Percentiles rank a stretch among this genome's conserved stretches.
These are phyloP conservation scores for Myxozyma neglecta DNA, from an alignment of 805 yeast genomes.

Conservation along the genomic window DNA sequence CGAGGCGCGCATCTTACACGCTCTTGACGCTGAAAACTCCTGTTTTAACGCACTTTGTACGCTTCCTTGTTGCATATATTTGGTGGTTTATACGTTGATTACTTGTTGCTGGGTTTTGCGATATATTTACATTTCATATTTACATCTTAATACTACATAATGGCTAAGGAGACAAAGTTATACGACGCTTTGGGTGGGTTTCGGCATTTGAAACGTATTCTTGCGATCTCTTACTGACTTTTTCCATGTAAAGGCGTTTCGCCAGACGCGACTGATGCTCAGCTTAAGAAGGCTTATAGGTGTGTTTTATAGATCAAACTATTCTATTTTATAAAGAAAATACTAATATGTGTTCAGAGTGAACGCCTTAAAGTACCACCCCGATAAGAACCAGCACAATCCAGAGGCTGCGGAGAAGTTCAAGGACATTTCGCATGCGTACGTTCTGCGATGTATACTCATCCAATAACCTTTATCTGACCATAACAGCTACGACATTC, in stretches of 20 bases:
- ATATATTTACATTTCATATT: neutral
- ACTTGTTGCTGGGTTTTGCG: too few relatives aligned
- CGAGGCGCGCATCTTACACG: too few relatives aligned
- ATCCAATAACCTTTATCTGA: conserved; percentile 49
- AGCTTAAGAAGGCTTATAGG: conserved; percentile 73
- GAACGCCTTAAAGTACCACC: conserved; percentile 74
- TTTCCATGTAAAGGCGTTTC: conserved; percentile 46
- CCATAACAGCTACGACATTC: conserved; percentile 57
- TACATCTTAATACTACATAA: conserved; percentile 34
- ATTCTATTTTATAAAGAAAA: neutral
- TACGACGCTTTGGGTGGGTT: conserved; percentile 59
- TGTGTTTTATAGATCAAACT: neutral
- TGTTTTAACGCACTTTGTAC: too few relatives aligned
- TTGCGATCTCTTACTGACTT: neutral
- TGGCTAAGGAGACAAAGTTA: conserved; percentile 69
- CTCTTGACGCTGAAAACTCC: too few relatives aligned
- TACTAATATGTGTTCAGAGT: conserved; percentile 43
- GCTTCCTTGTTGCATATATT: neutral
- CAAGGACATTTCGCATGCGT: conserved; percentile 85
- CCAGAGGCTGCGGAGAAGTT: conserved; percentile 92
- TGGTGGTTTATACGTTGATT: neutral
- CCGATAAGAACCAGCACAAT: conserved; percentile 70
- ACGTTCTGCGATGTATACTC: neutral
- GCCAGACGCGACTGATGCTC: conserved; percentile 53
- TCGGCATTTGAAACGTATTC: conserved; percentile 6